Percentiles rank a stretch among this genome's conserved stretches.
phyloP scores from a whole-genome alignment of 257 asterid species.

The Euphrasia confusa region DNA sequence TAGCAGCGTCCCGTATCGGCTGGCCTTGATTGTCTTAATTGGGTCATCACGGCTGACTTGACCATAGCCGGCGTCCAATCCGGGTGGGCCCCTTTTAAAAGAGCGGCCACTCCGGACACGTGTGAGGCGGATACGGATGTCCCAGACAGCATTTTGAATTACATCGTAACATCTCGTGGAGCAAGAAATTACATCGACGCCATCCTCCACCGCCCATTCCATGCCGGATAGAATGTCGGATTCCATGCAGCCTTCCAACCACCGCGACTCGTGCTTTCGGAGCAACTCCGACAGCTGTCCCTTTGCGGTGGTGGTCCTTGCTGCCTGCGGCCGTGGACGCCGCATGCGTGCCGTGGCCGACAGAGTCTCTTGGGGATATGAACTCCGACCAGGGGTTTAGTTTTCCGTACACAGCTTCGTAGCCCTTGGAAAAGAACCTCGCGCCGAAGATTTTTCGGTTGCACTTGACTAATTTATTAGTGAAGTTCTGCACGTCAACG shows the following conservation, averaged over 20 bases:
- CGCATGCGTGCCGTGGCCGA: slow-evolving; percentile 33
- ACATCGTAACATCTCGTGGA: too few species aligned
- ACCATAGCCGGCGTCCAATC: slow-evolving; percentile 95
- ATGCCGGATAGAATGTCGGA: slow-evolving; percentile 84
- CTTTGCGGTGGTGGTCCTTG: too few species aligned
- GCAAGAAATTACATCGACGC: too few species aligned
- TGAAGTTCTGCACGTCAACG: slow-evolving; percentile 44
- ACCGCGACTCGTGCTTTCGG: slow-evolving; percentile 74
- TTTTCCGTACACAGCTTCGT: too few species aligned
- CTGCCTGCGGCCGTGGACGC: too few species aligned
- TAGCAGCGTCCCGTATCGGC: slow-evolving; percentile 59
- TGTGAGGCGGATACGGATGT: slow-evolving; percentile 97
- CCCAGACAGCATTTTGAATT: slow-evolving; percentile 62
- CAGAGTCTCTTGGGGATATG: too few species aligned
- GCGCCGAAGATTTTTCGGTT: slow-evolving; percentile 63
- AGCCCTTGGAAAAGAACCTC: too few species aligned
- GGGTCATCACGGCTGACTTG: slow-evolving; percentile 72
- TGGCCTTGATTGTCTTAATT: slow-evolving; percentile 42
- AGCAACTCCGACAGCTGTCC: slow-evolving; percentile 70
- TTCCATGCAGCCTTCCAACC: slow-evolving; percentile 75
- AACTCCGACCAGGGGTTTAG: too few species aligned
- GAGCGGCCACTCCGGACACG: too few species aligned
- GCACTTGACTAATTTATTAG: slow-evolving; percentile 37
- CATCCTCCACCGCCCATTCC: too few species aligned
- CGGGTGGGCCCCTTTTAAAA: slow-evolving; percentile 81